These are phyloP conservation scores for Kwoniella bestiolae DNA, from an alignment of 768 basidiomycete species.

Conservation along the genomic window DNA sequence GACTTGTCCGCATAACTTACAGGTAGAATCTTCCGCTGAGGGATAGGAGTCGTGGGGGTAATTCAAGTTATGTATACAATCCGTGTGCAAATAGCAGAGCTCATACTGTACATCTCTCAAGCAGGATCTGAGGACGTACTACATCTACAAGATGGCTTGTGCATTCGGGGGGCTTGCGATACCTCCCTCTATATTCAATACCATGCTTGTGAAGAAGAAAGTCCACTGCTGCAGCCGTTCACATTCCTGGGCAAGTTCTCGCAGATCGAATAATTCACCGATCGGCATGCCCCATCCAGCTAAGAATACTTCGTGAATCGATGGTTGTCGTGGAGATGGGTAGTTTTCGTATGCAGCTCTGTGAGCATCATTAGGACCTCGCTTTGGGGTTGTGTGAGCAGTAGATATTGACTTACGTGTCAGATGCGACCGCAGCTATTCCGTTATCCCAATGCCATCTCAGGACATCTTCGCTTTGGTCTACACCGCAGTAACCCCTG, in stretches of 20 bases:
- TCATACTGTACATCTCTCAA: too few relatives aligned
- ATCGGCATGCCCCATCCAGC: conserved; percentile 42
- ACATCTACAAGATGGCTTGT: conserved; percentile 32
- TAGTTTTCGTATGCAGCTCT: conserved; percentile 33
- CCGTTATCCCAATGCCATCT: conserved; percentile 43
- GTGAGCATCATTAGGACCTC: too few relatives aligned
- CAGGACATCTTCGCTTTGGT: conserved; percentile 21
- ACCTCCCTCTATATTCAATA: conserved; percentile 33
- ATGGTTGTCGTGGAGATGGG: conserved; percentile 17
- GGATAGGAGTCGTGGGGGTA: too few relatives aligned
- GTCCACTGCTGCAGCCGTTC: conserved; percentile 27
- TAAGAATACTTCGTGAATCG: conserved; percentile 36
- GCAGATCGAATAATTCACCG: conserved; percentile 39
- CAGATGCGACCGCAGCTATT: conserved; percentile 35
- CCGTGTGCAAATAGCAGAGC: too few relatives aligned
- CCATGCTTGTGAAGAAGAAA: conserved; percentile 43
- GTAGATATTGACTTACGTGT: conserved; percentile 22
- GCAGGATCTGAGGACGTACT: too few relatives aligned
- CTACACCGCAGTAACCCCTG: conserved; percentile 20
- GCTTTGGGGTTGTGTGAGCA: neutral
- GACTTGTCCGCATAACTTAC: too few relatives aligned
- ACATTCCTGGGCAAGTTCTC: conserved; percentile 28
- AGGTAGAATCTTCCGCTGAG: too few relatives aligned
- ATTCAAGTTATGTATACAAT: too few relatives aligned
- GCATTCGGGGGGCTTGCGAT: conserved; percentile 46